phyloP scores from a whole-genome alignment of 2,329 filamentous ascomycete genomes.

The Alternaria atra region DNA sequence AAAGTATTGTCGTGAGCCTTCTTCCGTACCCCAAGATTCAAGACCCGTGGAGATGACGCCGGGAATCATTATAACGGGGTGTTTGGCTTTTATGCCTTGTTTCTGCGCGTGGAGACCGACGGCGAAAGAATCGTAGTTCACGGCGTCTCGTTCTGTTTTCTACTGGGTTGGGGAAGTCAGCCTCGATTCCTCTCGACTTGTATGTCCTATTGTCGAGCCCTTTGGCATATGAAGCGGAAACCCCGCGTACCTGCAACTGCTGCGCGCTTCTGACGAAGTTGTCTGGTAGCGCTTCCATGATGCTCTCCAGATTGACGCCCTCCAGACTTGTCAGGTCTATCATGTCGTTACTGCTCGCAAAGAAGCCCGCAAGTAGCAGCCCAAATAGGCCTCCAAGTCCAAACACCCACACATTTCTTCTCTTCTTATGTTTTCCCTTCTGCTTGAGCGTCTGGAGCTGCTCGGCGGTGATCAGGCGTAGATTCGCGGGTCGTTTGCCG shows the following conservation, averaged over 20 bases:
- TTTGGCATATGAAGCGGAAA: not conserved
- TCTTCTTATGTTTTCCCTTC: slow-evolving; percentile 63
- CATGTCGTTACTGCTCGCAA: slow-evolving; percentile 87
- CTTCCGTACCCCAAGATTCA: slow-evolving; percentile 94
- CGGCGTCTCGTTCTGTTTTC: slow-evolving; percentile 86
- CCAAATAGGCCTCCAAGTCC: slow-evolving; percentile 89
- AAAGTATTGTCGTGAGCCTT: slow-evolving; percentile 87
- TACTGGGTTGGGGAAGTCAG: slow-evolving; percentile 52
- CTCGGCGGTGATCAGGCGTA: slow-evolving; percentile 62
- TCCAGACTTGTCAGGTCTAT: slow-evolving; percentile 80
- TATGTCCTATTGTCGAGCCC: not conserved
- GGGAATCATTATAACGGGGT: slow-evolving; percentile 96
- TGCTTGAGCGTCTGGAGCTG: slow-evolving; percentile 60
- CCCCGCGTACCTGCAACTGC: slow-evolving; percentile 76
- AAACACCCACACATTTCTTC: slow-evolving; percentile 84
- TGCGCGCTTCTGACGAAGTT: slow-evolving; percentile 85
- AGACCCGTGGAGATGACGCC: slow-evolving; percentile 97
- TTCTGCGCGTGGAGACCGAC: slow-evolving; percentile 83
- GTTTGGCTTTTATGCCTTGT: slow-evolving; percentile 81
- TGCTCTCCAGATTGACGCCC: slow-evolving; percentile 79
- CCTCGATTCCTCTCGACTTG: slow-evolving; percentile 5
- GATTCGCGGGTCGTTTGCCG: slow-evolving; percentile 52
- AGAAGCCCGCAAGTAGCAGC: slow-evolving; percentile 85
- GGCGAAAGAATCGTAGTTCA: slow-evolving; percentile 92
- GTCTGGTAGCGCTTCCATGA: slow-evolving; percentile 88